Conservation (phyloP, 768 basidiomycete genomes). For the Podaxis rugospora region DNA sequence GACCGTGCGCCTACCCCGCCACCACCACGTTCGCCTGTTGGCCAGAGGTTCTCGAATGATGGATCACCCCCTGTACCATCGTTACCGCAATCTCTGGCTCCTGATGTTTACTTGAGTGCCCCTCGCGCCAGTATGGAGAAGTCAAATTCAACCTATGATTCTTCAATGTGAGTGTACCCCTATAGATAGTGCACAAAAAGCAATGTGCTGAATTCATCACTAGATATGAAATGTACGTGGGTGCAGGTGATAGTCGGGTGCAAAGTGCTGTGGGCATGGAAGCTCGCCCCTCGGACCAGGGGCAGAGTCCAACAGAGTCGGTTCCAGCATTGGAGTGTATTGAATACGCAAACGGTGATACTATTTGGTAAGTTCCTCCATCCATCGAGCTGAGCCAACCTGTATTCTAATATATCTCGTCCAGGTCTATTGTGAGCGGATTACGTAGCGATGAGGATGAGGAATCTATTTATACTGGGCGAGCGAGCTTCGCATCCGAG, state of each 20-base stretch:
- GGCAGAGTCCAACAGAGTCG: constrained; percentile 32
- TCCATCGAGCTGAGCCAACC: neutral
- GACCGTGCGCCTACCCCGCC: constrained; percentile 87
- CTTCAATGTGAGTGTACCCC: constrained; percentile 51
- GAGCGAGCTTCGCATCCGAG: constrained; percentile 72
- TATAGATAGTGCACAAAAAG: constrained; percentile 15
- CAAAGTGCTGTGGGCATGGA: constrained; percentile 29
- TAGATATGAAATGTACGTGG: constrained; percentile 80
- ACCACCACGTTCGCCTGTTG: constrained; percentile 53
- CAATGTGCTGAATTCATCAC: constrained; percentile 16
- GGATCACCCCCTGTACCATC: constrained; percentile 67
- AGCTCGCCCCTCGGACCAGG: constrained; percentile 28
- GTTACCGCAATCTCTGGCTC: constrained; percentile 47
- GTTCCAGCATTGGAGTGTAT: constrained; percentile 73
- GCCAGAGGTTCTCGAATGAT: constrained; percentile 63
- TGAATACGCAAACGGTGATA: constrained; percentile 83
- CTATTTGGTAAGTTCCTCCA: constrained; percentile 62
- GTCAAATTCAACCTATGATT: constrained; percentile 70
- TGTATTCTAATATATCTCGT: constrained; percentile 16
- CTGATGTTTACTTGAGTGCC: constrained; percentile 32
- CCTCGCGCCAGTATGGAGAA: constrained; percentile 51
- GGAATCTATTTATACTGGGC: constrained; percentile 61
- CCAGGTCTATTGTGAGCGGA: constrained; percentile 80
- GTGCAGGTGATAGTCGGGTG: constrained; percentile 51
- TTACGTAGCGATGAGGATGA: constrained; percentile 67